phyloP scores from a whole-genome alignment of 108 stramenopile species.

The Cyclotella baltica region DNA sequence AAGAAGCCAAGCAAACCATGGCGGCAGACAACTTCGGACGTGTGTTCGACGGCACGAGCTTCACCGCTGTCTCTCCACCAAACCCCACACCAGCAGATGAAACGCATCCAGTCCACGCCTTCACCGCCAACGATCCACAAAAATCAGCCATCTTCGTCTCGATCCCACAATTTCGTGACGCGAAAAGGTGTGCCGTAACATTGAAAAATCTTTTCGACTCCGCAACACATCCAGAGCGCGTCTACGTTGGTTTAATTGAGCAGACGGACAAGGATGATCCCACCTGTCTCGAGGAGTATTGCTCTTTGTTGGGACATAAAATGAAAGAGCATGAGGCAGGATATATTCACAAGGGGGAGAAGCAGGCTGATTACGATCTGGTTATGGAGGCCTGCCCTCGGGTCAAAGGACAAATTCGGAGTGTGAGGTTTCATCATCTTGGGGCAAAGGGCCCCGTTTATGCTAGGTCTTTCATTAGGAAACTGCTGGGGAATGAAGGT shows the following conservation, averaged over 20 bases:
- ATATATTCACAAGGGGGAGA: constrained; percentile 31
- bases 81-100: constrained; percentile 18
- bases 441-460: constrained; percentile 82
- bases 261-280: constrained; percentile 65
- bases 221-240: constrained; percentile 73
- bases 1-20: no score
- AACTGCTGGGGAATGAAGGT: constrained; percentile 90
- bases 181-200: constrained; percentile 76
- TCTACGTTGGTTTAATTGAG: constrained; percentile 82
- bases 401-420: constrained; percentile 62
- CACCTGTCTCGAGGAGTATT: constrained; percentile 55
- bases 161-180: constrained; percentile 82
- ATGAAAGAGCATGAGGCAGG: constrained; percentile 36
- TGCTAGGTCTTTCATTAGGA: constrained; percentile 75
- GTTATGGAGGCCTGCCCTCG: constrained; percentile 40
- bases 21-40: constrained; percentile 33
- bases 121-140: constrained; percentile 1
- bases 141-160: constrained; percentile 70
- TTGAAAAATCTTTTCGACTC: constrained; percentile 72
- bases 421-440: constrained; percentile 61
- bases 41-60: constrained; percentile 57
- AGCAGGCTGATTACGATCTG: constrained; percentile 33
- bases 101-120: constrained; percentile 6
- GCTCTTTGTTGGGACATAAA: constrained; percentile 37
- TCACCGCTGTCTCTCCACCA: constrained; percentile 31